A percentile compares a stretch with the other conserved stretches of the same genome.
phyloP scores from a whole-genome alignment of 768 basidiomycete species.

The Lentinula boryana region DNA sequence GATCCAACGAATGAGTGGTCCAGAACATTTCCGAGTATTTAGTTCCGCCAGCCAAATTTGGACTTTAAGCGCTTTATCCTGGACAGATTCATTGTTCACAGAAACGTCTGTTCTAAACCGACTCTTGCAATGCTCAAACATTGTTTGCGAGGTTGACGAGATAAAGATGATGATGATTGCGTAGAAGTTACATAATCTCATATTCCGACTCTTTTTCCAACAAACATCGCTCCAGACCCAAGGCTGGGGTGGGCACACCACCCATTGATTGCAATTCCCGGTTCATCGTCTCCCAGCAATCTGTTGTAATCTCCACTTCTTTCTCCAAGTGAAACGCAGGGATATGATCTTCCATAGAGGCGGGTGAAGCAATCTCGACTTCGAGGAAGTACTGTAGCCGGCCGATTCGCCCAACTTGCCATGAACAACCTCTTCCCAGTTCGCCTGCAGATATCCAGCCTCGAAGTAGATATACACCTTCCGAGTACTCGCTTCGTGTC shows the following conservation, averaged over 20 bases:
- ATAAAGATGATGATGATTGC: too few relatives aligned
- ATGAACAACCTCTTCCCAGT: conserved; percentile 3
- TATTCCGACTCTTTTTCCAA: neutral
- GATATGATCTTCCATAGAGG: conserved; percentile 14
- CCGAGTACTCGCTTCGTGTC: conserved; percentile 5
- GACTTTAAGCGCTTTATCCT: too few relatives aligned
- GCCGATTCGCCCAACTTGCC: neutral
- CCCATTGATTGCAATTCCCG: conserved; percentile 20
- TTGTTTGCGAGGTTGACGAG: too few relatives aligned
- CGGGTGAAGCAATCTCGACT: conserved; percentile 10
- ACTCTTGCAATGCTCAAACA: too few relatives aligned
- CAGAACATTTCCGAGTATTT: too few relatives aligned
- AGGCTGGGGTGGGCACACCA: conserved; percentile 23
- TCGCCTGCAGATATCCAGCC: neutral
- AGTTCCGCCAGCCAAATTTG: too few relatives aligned
- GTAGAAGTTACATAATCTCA: neutral
- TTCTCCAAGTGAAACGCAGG: conserved; percentile 21
- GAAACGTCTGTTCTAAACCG: too few relatives aligned
- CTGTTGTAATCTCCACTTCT: conserved; percentile 22
- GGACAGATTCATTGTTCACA: too few relatives aligned
- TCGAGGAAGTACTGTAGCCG: neutral
- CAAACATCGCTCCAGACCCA: conserved; percentile 15
- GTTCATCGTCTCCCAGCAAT: conserved; percentile 22
- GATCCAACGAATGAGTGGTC: too few relatives aligned
- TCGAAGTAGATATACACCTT: conserved; percentile 2